phyloP scores from a whole-genome alignment of 331 rosid genomes.

The Ulmus americana region DNA sequence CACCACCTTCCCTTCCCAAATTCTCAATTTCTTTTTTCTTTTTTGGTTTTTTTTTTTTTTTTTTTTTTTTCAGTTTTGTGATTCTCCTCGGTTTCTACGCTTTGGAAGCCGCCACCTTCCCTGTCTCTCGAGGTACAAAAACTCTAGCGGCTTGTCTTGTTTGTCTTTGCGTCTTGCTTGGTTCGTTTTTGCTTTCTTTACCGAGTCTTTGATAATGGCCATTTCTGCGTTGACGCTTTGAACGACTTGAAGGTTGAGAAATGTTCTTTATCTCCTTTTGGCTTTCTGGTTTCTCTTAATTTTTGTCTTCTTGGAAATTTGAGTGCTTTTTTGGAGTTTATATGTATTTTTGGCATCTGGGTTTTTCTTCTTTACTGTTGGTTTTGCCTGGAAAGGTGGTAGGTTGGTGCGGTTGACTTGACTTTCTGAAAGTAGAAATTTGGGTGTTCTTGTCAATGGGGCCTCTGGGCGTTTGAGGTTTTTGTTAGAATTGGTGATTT shows the following conservation, averaged over 20 bases:
- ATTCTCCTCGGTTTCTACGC: constrained; percentile 24
- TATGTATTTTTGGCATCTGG: constrained; percentile 36
- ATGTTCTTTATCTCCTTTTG: constrained; percentile 16
- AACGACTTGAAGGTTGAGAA: constrained; percentile 23
- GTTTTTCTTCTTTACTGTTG: constrained; percentile 20
- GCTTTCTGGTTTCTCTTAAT: constrained; percentile 34
- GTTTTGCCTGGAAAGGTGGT: constrained; percentile 54
- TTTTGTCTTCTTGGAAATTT: constrained; percentile 18
- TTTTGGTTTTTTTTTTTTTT: constrained; percentile 2
- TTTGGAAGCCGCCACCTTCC: constrained; percentile 30
- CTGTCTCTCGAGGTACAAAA: constrained; percentile 35
- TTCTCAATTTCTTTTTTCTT: constrained; percentile 21
- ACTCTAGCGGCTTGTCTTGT: not conserved
- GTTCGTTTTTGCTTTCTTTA: constrained; percentile 26
- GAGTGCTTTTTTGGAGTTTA: constrained; percentile 26
- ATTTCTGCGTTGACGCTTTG: constrained; percentile 38
- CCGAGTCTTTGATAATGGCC: constrained; percentile 34
- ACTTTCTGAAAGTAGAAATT: constrained; percentile 27
- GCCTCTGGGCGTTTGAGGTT: constrained; percentile 18
- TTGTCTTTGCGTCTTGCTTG: constrained; percentile 16
- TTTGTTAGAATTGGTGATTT: constrained; percentile 21
- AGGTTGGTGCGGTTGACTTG: constrained; percentile 67
- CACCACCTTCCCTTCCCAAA: constrained; percentile 56
- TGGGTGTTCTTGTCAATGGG: constrained; percentile 16
- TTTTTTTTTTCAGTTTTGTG: constrained; percentile 28